Conservation (phyloP, 495 filamentous ascomycete species). For the Penicillium cinerascens region DNA sequence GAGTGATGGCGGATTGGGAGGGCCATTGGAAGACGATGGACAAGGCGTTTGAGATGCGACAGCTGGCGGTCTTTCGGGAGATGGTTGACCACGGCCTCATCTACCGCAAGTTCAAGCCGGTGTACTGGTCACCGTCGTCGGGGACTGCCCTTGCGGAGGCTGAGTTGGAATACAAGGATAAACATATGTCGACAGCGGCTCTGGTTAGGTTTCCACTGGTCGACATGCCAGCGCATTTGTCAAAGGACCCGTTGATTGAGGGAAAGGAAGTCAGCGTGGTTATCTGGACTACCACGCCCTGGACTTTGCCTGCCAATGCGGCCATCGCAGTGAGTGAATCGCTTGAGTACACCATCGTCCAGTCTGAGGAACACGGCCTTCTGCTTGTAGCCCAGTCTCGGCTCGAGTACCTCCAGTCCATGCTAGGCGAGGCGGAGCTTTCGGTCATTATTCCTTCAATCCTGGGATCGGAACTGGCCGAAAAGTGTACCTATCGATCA, state of each 20-base stretch:
- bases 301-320: constrained; percentile 92
- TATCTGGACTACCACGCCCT: constrained; percentile 97
- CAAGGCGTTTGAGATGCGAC: constrained; percentile 75
- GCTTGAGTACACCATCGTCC: constrained; percentile 69
- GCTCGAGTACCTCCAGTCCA: constrained; percentile 49
- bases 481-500: constrained; percentile 61
- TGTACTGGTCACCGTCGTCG: constrained; percentile 94
- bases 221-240: constrained; percentile 45
- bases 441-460: constrained; percentile 56
- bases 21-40: constrained; percentile 91
- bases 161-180: constrained; percentile 89
- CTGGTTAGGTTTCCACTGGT: constrained; percentile 76
- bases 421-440: constrained; percentile 37
- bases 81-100: constrained; percentile 85
- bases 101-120: constrained; percentile 83
- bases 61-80: constrained; percentile 77
- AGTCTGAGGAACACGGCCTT: constrained; percentile 50
- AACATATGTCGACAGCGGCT: constrained; percentile 75
- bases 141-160: constrained; percentile 91
- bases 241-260: constrained; percentile 31
- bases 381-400: constrained; percentile 66
- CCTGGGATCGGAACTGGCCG: constrained; percentile 60
- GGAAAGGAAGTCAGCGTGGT: constrained; percentile 59
- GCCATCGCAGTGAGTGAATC: constrained; percentile 76
- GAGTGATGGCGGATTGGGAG: constrained; percentile 94